Conservation (phyloP, 129 eudicot species). For the Lactuca sativa region DNA sequence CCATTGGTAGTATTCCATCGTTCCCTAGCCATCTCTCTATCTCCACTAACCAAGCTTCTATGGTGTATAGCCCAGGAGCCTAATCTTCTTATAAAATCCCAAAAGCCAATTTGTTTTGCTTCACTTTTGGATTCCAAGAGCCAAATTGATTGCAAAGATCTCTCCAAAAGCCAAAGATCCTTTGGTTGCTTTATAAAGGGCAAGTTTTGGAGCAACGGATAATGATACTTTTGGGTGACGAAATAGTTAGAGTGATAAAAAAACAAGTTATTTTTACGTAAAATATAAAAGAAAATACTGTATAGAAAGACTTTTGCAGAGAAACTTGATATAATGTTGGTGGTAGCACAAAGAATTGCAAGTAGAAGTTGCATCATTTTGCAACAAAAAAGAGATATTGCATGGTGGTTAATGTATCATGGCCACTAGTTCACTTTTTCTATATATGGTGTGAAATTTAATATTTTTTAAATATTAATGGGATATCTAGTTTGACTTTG, state of each 20-base stretch:
- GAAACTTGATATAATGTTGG: neutral
- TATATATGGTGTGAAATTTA: neutral
- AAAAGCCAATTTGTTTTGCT: constrained; percentile 28
- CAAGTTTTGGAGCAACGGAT: constrained; percentile 1
- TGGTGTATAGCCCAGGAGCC: neutral
- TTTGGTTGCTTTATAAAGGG: constrained; percentile 22
- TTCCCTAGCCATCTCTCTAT: constrained; percentile 34
- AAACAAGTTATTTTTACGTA: neutral
- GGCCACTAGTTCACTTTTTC: constrained; percentile 37
- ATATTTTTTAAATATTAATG: neutral
- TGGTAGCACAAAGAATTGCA: constrained; percentile 17
- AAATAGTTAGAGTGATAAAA: neutral
- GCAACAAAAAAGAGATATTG: constrained; percentile 13
- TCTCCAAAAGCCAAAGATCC: constrained; percentile 21
- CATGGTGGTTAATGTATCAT: constrained; percentile 33
- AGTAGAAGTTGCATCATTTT: constrained; percentile 39
- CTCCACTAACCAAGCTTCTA: neutral
- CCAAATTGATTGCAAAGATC: constrained; percentile 31
- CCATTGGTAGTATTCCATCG: neutral
- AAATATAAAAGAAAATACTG: neutral
- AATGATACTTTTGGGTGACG: neutral
- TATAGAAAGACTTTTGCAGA: neutral
- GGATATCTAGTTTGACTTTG: neutral
- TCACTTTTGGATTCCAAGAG: constrained; percentile 38
- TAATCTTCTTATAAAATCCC: constrained; percentile 27